Percentiles rank a stretch among this genome's conserved stretches.
Conservation (phyloP, 495 filamentous ascomycete species). For the Aspergillus heteromorphus region DNA sequence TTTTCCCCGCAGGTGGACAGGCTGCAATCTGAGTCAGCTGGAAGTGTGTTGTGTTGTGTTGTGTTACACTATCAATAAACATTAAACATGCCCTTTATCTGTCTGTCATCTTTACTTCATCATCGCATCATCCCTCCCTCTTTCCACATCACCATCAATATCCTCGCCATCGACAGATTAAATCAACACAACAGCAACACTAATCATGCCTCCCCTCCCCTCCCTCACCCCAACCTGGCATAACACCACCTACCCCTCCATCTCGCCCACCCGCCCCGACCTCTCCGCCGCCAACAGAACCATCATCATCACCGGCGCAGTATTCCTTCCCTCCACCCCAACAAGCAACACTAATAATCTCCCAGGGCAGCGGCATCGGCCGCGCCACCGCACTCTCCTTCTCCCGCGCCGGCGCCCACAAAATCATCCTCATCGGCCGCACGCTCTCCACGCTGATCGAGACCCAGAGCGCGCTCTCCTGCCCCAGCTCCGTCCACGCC, state of each 20-base stretch:
- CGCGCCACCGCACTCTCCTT: slow-evolving; percentile 34
- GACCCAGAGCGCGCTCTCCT: slow-evolving; percentile 9
- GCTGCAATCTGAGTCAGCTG: no score
- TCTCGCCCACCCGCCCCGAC: slow-evolving; percentile 34
- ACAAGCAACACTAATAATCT: neutral
- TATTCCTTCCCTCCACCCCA: neutral
- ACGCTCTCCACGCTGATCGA: slow-evolving; percentile 17
- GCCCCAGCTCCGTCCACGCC: slow-evolving; percentile 3
- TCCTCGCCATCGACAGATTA: neutral
- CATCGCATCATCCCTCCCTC: no score
- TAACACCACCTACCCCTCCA: slow-evolving; percentile 35
- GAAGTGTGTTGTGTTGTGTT: no score
- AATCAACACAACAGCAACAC: no score
- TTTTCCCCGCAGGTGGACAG: no score
- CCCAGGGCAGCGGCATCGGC: slow-evolving; percentile 31
- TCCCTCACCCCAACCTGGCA: slow-evolving; percentile 29
- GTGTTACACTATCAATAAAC: no score
- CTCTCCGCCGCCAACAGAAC: slow-evolving; percentile 36
- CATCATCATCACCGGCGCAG: slow-evolving; percentile 46
- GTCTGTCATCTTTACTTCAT: no score
- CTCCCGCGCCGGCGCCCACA: slow-evolving; percentile 28
- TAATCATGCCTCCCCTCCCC: slow-evolving; percentile 21
- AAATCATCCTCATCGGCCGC: slow-evolving; percentile 32
- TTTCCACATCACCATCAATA: neutral
- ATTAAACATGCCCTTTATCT: no score